phyloP scores from a whole-genome alignment of 495 filamentous ascomycete genomes.

The Xylaria curta region DNA sequence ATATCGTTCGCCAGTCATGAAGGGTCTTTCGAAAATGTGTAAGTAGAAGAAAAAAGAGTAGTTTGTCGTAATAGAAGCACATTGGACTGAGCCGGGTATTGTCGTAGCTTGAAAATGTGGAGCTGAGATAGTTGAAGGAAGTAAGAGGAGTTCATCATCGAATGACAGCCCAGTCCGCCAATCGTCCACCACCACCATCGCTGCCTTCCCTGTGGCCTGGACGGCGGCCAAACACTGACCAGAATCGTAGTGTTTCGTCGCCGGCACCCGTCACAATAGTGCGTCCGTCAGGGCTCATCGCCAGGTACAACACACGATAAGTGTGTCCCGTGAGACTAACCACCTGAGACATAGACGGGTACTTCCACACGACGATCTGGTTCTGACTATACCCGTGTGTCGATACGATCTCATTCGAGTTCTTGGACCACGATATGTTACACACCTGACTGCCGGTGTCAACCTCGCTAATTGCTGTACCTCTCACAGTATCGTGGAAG shows the following conservation, averaged over 20 bases:
- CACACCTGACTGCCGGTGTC: constrained; percentile 98
- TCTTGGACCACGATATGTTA: constrained; percentile 94
- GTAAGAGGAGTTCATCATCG: constrained; percentile 47
- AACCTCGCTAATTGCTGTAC: constrained; percentile 77
- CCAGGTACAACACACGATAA: constrained; percentile 92
- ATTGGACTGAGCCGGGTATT: constrained; percentile 27
- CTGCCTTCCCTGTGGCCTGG: constrained; percentile 60
- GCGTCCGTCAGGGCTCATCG: constrained; percentile 95
- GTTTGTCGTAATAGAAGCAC: constrained; percentile 26
- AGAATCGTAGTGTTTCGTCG: constrained; percentile 94
- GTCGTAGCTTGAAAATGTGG: constrained; percentile 12
- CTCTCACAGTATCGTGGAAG: constrained; percentile 92
- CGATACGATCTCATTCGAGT: constrained; percentile 94
- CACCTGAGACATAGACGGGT: constrained; percentile 95
- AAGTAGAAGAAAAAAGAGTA: constrained; percentile 7
- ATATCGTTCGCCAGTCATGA: constrained; percentile 27
- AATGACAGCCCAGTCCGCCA: constrained; percentile 75
- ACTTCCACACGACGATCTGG: constrained; percentile 99
- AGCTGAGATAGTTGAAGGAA: constrained; percentile 25
- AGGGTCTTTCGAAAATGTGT: constrained; percentile 6
- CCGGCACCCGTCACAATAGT: constrained; percentile 95
- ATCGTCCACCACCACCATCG: constrained; percentile 60
- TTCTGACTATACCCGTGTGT: constrained; percentile 99
- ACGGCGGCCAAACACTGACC: constrained; percentile 85
- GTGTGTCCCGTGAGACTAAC: constrained; percentile 95